These are phyloP conservation scores for Saccharata proteae DNA, from an alignment of 2,329 filamentous ascomycete species.

Conservation along the genomic window DNA sequence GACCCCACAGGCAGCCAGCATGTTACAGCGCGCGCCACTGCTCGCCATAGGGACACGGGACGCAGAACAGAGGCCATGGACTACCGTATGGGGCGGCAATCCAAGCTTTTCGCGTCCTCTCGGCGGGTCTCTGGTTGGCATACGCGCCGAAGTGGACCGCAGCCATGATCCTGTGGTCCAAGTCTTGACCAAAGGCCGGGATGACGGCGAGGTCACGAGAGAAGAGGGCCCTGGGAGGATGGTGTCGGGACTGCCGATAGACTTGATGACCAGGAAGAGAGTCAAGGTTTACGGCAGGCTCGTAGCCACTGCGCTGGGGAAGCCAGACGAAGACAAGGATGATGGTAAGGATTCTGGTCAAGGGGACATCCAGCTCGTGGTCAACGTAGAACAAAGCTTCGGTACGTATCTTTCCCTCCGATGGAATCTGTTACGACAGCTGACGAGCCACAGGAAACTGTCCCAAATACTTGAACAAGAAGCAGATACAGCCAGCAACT, in stretches of 20 bases:
- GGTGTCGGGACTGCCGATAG: constrained; percentile 49
- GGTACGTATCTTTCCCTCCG: constrained; percentile 24
- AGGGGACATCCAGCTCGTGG: constrained; percentile 45
- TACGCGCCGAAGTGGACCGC: constrained; percentile 49
- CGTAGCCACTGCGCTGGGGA: constrained; percentile 47
- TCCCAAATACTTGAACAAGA: constrained; percentile 76
- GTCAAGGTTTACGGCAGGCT: constrained; percentile 64
- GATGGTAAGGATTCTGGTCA: constrained; percentile 11
- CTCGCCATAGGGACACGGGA: constrained; percentile 66
- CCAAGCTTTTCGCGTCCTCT: constrained; percentile 54
- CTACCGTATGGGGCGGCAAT: constrained; percentile 65
- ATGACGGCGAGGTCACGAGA: constrained; percentile 32
- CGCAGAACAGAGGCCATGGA: constrained; percentile 55
- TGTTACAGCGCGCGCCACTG: constrained; percentile 52
- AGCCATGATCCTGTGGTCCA: constrained; percentile 58
- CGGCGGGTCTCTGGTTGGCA: constrained; percentile 50
- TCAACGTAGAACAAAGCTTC: constrained; percentile 59
- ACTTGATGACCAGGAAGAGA: constrained; percentile 55
- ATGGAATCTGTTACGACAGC: constrained; percentile 1
- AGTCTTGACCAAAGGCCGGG: constrained; percentile 41
- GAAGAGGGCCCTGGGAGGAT: constrained; percentile 35
- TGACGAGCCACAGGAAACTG: constrained; percentile 50
- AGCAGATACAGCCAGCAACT: constrained; percentile 44
- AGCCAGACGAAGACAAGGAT: constrained; percentile 20
- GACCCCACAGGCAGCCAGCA: constrained; percentile 45